Conservation (phyloP, 2,329 filamentous ascomycete genomes). For the Scopulariopsis brevicaulis region DNA sequence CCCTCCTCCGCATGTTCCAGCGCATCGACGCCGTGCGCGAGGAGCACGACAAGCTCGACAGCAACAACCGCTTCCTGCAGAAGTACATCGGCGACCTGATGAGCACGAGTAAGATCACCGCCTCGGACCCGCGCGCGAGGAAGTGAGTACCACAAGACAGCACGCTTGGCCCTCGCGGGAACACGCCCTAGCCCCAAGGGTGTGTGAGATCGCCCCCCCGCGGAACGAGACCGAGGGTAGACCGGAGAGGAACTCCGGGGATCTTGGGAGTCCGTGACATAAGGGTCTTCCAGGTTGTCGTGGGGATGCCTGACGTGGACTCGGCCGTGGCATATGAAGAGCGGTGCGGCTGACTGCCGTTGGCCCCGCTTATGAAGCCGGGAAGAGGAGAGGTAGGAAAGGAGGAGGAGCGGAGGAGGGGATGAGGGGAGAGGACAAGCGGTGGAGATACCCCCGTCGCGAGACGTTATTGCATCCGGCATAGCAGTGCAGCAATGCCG, state of each 20-base stretch:
- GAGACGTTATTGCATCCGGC: not conserved
- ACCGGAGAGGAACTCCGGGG: too few species aligned
- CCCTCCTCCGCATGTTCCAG: slow-evolving; percentile 79
- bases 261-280: too few species aligned
- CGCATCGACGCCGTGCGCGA: slow-evolving; percentile 89
- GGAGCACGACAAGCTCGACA: slow-evolving; percentile 94
- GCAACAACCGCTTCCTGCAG: slow-evolving; percentile 92
- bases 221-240: too few species aligned
- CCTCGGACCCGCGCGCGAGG: slow-evolving; percentile 35
- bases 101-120: slow-evolving; percentile 67
- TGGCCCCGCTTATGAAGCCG: too few species aligned
- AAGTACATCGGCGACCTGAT: slow-evolving; percentile 97
- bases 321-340: too few species aligned
- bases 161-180: too few species aligned
- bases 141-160: slow-evolving; percentile 41
- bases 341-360: too few species aligned
- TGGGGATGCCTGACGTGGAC: too few species aligned
- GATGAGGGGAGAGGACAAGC: not conserved
- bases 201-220: too few species aligned
- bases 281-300: too few species aligned
- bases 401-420: not conserved
- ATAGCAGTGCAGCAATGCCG: not conserved
- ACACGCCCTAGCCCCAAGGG: too few species aligned
- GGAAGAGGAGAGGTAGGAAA: not conserved
- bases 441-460: slow-evolving; percentile 4